phyloP scores from a whole-genome alignment of 2,329 filamentous ascomycete species.

The Beauveria caledonica region DNA sequence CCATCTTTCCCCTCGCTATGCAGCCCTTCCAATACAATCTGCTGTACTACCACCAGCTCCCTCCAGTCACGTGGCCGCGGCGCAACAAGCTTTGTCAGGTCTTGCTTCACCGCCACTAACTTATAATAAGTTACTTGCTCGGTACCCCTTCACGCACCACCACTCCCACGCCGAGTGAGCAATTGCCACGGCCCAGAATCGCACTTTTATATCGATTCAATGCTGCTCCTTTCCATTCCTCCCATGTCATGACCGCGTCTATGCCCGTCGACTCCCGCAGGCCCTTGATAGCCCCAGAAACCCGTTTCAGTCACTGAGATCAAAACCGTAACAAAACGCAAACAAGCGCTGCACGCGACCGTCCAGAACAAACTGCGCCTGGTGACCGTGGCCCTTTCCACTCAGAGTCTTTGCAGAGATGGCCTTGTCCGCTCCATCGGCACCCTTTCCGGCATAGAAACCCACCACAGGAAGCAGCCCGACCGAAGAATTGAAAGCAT shows the following conservation, averaged over 20 bases:
- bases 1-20: not conserved
- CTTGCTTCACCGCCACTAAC: not conserved
- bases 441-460: conserved; percentile 30
- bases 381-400: conserved; percentile 25
- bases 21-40: not conserved
- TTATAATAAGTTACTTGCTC: not conserved
- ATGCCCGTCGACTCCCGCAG: conserved; percentile 27
- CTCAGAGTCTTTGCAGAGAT: conserved; percentile 24
- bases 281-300: conserved; percentile 32
- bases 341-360: conserved; percentile 32
- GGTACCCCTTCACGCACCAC: not conserved
- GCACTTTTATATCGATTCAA: conserved; percentile 26
- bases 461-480: conserved; percentile 29
- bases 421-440: conserved; percentile 29
- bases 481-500: conserved; percentile 2
- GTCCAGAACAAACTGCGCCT: conserved; percentile 29
- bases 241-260: conserved; percentile 28
- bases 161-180: conserved; percentile 5
- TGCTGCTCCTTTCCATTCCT: conserved; percentile 28
- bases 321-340: conserved; percentile 33
- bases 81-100: not conserved
- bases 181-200: conserved; percentile 17
- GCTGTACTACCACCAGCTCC: not conserved
- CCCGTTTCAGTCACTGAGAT: conserved; percentile 33
- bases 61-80: not conserved